These are phyloP conservation scores for Aureobasidium sp. DNA, from an alignment of 2,329 filamentous ascomycete species.

Conservation along the genomic window DNA sequence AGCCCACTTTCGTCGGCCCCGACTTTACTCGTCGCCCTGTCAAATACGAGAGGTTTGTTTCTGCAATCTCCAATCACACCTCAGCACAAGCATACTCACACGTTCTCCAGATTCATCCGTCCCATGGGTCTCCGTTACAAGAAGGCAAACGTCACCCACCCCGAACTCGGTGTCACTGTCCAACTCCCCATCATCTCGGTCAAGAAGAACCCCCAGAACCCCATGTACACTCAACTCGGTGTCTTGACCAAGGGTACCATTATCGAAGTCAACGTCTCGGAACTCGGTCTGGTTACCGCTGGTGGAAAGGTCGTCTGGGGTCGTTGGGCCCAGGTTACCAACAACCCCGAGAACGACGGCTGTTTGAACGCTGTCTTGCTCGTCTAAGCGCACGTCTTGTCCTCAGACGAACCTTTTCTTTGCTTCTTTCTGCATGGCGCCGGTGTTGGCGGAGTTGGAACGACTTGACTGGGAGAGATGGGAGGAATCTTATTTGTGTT, in stretches of 20 bases:
- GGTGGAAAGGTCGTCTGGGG: slow-evolving; percentile 93
- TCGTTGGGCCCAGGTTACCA: slow-evolving; percentile 66
- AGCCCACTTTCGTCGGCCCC: slow-evolving; percentile 80
- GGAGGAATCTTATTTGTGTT: not conserved
- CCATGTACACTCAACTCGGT: slow-evolving; percentile 85
- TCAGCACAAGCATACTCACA: not conserved
- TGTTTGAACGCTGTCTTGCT: slow-evolving; percentile 37
- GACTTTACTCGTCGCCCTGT: slow-evolving; percentile 87
- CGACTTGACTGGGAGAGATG: not conserved
- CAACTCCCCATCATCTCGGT: slow-evolving; percentile 61
- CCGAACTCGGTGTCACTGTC: slow-evolving; percentile 77
- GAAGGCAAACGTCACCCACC: slow-evolving; percentile 63
- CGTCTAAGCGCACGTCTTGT: slow-evolving; percentile 14
- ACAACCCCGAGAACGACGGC: slow-evolving; percentile 55
- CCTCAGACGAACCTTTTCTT: not conserved
- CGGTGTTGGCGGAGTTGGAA: slow-evolving; percentile 14
- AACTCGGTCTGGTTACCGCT: slow-evolving; percentile 84
- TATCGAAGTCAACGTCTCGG: slow-evolving; percentile 88
- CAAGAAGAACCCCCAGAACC: slow-evolving; percentile 83
- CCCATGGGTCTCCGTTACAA: slow-evolving; percentile 71
- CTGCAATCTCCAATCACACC: not conserved
- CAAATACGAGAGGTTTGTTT: slow-evolving; percentile 52
- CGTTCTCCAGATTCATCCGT: slow-evolving; percentile 57
- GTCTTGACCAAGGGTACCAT: slow-evolving; percentile 80
- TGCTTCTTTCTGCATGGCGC: slow-evolving; percentile 18